Evolutionary conservation across 495 filamentous ascomycete genomes (phyloP).

Genomic region (Penicillium parvum): DNA sequence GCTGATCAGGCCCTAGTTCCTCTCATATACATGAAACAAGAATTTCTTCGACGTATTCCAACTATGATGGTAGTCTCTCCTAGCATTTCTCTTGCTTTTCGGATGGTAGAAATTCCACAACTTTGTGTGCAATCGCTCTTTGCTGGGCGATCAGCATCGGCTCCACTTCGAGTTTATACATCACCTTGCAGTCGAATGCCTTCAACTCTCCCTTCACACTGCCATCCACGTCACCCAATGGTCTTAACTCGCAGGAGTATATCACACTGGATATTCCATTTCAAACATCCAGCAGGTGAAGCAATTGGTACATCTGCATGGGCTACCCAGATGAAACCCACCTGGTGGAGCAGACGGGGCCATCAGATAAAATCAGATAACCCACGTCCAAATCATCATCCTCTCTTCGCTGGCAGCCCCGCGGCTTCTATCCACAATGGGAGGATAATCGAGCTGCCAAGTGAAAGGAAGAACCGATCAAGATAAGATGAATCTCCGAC

Average conservation of each 20-base stretch:
- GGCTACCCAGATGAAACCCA: slow-evolving; percentile 17
- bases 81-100: too few relatives aligned
- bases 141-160: slow-evolving; percentile 4
- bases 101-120: not conserved
- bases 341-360: slow-evolving; percentile 21
- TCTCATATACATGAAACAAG: too few relatives aligned
- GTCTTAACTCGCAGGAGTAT: too few relatives aligned
- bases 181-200: slow-evolving; percentile 1
- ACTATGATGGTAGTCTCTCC: too few relatives aligned
- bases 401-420: slow-evolving; percentile 8
- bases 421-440: slow-evolving; percentile 17
- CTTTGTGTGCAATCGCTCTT: slow-evolving; percentile 3
- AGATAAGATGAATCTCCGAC: slow-evolving; percentile 13
- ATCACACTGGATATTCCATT: not conserved
- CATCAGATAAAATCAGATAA: slow-evolving; percentile 32
- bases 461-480: slow-evolving; percentile 7
- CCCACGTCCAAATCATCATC: slow-evolving; percentile 21
- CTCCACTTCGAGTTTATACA: slow-evolving; percentile 4
- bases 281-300: not conserved
- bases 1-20: too few relatives aligned
- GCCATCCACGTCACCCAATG: slow-evolving; percentile 6
- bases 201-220: not conserved
- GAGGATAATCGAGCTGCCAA: slow-evolving; percentile 22
- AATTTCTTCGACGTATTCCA: too few relatives aligned
- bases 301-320: too few relatives aligned